Percentiles rank a stretch among this genome's conserved stretches.
Conservation (phyloP, 2,329 filamentous ascomycete genomes). For the Pestalotiopsis fici region DNA sequence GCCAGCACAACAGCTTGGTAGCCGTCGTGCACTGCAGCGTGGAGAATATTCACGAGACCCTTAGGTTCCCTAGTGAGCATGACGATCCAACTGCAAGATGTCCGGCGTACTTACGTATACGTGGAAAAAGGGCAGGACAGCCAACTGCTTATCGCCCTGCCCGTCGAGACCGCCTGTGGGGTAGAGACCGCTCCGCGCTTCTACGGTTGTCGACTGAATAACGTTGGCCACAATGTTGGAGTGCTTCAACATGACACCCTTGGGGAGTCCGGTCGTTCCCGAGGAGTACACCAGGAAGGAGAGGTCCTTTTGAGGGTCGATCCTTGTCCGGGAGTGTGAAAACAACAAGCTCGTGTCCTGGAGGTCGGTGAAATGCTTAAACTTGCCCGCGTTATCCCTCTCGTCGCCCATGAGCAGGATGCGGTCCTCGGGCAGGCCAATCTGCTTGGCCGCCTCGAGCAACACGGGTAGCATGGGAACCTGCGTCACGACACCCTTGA, state of each 20-base stretch:
- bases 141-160: constrained; percentile 71
- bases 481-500: constrained; percentile 77
- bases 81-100: neutral
- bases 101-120: constrained; percentile 69
- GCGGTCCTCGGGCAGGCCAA: constrained; percentile 68
- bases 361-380: constrained; percentile 74
- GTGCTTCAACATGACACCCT: constrained; percentile 88
- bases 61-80: constrained; percentile 15
- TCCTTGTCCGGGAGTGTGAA: constrained; percentile 52
- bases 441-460: constrained; percentile 66
- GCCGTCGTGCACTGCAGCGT: constrained; percentile 68
- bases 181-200: constrained; percentile 57
- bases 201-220: constrained; percentile 53
- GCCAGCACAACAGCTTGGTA: constrained; percentile 70
- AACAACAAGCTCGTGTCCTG: constrained; percentile 59
- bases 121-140: constrained; percentile 87
- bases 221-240: constrained; percentile 79
- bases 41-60: constrained; percentile 71
- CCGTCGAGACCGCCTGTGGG: constrained; percentile 57
- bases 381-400: constrained; percentile 55
- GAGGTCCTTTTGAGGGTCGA: constrained; percentile 71
- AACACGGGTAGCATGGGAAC: constrained; percentile 64
- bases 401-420: constrained; percentile 77
- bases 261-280: constrained; percentile 88
- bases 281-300: constrained; percentile 87